A percentile compares a stretch with the other conserved stretches of the same genome.
Conservation (phyloP, 179 eudicot genomes). For the Amaranthus tricolor region DNA sequence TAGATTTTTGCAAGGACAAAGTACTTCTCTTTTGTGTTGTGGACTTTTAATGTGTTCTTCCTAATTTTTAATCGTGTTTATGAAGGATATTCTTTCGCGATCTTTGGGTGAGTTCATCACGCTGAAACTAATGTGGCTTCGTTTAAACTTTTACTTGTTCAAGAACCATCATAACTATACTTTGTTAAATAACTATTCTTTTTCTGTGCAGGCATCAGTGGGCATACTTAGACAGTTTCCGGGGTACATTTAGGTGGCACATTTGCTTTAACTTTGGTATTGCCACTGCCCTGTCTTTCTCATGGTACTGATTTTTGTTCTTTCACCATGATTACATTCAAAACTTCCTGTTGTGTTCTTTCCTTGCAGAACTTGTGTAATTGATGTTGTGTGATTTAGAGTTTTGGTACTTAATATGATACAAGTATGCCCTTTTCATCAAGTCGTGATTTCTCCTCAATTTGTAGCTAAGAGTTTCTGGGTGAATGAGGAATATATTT, state of each 20-base stretch:
- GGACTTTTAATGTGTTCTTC: constrained; percentile 70
- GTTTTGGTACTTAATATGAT: too few species aligned
- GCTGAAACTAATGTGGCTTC: constrained; percentile 3
- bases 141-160: background rate
- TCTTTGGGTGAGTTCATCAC: constrained; percentile 62
- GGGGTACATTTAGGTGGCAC: constrained; percentile 98
- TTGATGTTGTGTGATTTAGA: background rate
- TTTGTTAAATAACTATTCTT: constrained; percentile 12
- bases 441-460: too few species aligned
- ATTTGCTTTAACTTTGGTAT: constrained; percentile 98
- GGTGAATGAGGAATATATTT: too few species aligned
- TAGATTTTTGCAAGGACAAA: constrained; percentile 71
- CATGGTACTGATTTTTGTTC: background rate
- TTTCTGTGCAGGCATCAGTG: constrained; percentile 49
- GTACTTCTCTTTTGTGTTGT: constrained; percentile 55
- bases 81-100: constrained; percentile 82
- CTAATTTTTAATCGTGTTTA: constrained; percentile 73
- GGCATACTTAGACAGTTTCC: constrained; percentile 73
- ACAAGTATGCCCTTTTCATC: too few species aligned
- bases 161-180: background rate
- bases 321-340: background rate
- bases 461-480: too few species aligned
- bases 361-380: background rate
- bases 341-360: too few species aligned
- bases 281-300: constrained; percentile 15